Evolutionary conservation across 2,329 filamentous ascomycete species (phyloP), one percentile per base, ranked within the genome.

Genomic region (Xylaria sp.): DNA sequence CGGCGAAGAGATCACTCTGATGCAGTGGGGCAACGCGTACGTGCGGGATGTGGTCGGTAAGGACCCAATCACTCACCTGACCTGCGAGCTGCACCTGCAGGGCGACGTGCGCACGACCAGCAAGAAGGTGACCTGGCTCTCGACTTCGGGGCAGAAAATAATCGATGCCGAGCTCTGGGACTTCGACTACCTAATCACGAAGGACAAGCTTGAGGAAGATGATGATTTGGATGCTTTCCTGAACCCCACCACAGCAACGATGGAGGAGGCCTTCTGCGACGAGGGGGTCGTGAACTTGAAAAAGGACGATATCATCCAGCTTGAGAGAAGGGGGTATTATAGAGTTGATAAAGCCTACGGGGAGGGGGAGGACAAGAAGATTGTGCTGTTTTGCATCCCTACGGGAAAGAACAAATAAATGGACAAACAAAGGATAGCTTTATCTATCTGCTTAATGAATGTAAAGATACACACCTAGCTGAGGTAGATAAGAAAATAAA

Each of bases 121-220:
- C 77, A 97, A 97, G 89, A 98, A 98, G 86, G 89, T 98, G 43
- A 97, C 94, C 0, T 98, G 95, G 95, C 84, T 98, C 56, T 91
- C 93, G 1, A 87, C 86, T 0, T 88, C 93, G 72, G 88, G 87
- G 52, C 92, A 95, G 82, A 87, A 91, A 66, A 86, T 97, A 0
- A 85, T 97, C 15, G 89, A 90, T 8, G 90, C 96, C 25, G 93
- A 97, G 80, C 86, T 97, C 12, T 95, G 94, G 81, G 94, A 97
- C 74, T 98, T 97, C 79, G 95, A 97, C 81, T 95, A 97, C 82
- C 87, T 98, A 57, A 91, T 98, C 77, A 97, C 91, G 68, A 98
- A 97, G 86, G 95, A 98, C 79, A 94, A 96, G 78, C 86, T 98
- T 32, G 92, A 94, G 79, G 92, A 96, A 79, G 91, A 96, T 2